Base-by-base conservation (phyloP, 176 grass and related monocot genomes). In the Poa annua region DNA sequence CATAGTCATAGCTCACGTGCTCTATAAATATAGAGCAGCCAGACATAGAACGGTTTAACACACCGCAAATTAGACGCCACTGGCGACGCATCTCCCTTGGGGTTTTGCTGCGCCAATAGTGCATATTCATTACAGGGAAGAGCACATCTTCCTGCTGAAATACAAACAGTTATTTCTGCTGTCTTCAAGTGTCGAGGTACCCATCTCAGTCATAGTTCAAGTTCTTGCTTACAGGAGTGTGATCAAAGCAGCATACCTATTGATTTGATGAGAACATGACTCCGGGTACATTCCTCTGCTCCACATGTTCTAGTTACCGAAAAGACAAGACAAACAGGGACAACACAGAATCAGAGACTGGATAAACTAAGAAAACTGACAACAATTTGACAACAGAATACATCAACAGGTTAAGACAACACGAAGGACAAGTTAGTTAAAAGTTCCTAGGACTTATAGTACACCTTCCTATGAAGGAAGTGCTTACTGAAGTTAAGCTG, bases 241-340 rank as follows among this genome's bases (percentile, higher is more conserved):
- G 66, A 75, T 87, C 76, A 84, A 76, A 81, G 71, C 74, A 81
- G 13, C 87, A 89, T 89, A 92, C 91, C 91, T 92, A 92, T 83
- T 50, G 19, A 41, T 74, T 49, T 10, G 85, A 89, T 6, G 85
- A 50, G 78, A 87, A 77, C 85, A 87, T 44, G 53, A 64, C 71
- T 52, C 75, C 83, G 66, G 82, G 81, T 55, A 84, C 34, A 86
- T 69, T 19, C 85, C 88, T 83, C 76, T 59, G 60, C 91, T 89
- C 85, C 80, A 82, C 26, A 82, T 74, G 77, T 84, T 92, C 87
- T 92, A 92, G 72, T 89, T 89, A 74, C 67, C 75, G 47, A 74
- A 35, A 86, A 89, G 75, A 86, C 51, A 83, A 86, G 45, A 83
- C 69, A 86, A 79, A 92, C 56, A 89, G 72, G 80, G 79, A 77